Evolutionary conservation across 2,329 filamentous ascomycete genomes (phyloP).

Genomic region (Monilinia vaccinii-corymbosi): DNA sequence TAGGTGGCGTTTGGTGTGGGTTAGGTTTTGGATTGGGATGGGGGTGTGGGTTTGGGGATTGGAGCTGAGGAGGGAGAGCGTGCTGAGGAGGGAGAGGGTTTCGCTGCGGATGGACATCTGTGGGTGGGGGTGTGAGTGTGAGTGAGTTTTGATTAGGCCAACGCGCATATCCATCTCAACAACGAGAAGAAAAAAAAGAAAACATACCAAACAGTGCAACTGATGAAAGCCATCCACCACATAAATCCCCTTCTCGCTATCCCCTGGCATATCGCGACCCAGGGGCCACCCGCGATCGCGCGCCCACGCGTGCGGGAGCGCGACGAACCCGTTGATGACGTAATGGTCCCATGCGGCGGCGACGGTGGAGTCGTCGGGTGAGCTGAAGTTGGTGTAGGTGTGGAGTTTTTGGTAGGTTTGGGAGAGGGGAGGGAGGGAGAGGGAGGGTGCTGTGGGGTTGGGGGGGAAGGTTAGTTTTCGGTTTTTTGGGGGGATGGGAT

Average conservation of each 20-base stretch:
- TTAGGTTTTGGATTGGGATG: neutral
- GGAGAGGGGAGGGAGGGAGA: too few species aligned
- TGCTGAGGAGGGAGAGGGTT: neutral
- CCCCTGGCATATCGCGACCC: neutral
- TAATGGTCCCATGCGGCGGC: neutral
- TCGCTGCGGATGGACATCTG: neutral
- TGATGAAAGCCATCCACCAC: neutral
- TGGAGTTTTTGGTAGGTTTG: neutral
- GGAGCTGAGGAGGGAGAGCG: too few species aligned
- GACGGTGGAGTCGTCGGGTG: neutral
- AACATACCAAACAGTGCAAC: neutral
- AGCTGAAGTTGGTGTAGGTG: neutral
- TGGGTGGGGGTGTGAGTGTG: neutral
- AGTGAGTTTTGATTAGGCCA: too few species aligned
- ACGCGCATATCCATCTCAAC: too few species aligned
- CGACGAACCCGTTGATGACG: neutral
- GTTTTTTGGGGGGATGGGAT: too few species aligned
- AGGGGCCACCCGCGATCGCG: neutral
- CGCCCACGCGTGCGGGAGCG: neutral
- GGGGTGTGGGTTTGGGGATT: too few species aligned
- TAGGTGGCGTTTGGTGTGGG: neutral
- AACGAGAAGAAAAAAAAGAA: too few species aligned
- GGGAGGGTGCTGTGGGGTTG: too few species aligned
- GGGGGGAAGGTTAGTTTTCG: neutral
- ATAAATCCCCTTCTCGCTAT: neutral